Conservation (phyloP, 2,329 filamentous ascomycete genomes). For the Westerdykella ornata region DNA sequence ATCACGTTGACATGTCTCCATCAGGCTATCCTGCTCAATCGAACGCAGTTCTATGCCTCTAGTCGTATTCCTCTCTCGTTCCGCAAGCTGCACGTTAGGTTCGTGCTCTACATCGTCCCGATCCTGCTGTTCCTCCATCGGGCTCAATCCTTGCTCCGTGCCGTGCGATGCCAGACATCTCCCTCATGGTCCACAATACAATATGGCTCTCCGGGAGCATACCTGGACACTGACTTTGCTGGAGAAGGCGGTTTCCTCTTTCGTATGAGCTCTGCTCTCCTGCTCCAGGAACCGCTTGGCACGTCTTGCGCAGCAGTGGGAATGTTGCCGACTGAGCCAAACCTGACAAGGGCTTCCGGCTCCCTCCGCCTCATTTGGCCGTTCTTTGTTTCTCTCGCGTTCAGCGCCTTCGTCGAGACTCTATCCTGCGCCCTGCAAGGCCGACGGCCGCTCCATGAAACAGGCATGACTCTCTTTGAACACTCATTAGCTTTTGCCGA, state of each 20-base stretch:
- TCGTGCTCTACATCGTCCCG: slow-evolving; percentile 30
- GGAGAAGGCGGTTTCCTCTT: slow-evolving; percentile 63
- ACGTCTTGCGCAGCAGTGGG: slow-evolving; percentile 66
- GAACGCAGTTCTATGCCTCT: slow-evolving; percentile 88
- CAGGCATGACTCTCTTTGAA: slow-evolving; percentile 93
- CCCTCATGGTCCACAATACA: slow-evolving; percentile 42
- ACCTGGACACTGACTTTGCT: slow-evolving; percentile 45
- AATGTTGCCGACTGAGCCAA: slow-evolving; percentile 57
- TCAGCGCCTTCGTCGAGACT: slow-evolving; percentile 84
- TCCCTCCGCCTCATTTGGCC: slow-evolving; percentile 74
- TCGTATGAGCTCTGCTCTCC: slow-evolving; percentile 60
- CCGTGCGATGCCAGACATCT: slow-evolving; percentile 81
- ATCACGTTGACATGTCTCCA: neutral
- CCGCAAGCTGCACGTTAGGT: slow-evolving; percentile 53
- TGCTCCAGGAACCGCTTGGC: slow-evolving; percentile 68
- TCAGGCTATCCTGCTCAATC: slow-evolving; percentile 76
- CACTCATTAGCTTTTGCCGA: slow-evolving; percentile 94
- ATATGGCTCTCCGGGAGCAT: slow-evolving; percentile 41
- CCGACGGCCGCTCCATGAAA: slow-evolving; percentile 70
- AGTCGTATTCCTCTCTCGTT: slow-evolving; percentile 74
- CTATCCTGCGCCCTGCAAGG: slow-evolving; percentile 84
- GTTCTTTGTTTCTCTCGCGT: slow-evolving; percentile 60
- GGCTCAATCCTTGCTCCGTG: slow-evolving; percentile 64
- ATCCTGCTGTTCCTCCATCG: slow-evolving; percentile 47
- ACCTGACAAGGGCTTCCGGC: slow-evolving; percentile 55